A percentile compares a stretch with the other conserved stretches of the same genome.
These are phyloP conservation scores for Eudorina sp. DNA, from an alignment of 139 green algal species.

Conservation along the genomic window DNA sequence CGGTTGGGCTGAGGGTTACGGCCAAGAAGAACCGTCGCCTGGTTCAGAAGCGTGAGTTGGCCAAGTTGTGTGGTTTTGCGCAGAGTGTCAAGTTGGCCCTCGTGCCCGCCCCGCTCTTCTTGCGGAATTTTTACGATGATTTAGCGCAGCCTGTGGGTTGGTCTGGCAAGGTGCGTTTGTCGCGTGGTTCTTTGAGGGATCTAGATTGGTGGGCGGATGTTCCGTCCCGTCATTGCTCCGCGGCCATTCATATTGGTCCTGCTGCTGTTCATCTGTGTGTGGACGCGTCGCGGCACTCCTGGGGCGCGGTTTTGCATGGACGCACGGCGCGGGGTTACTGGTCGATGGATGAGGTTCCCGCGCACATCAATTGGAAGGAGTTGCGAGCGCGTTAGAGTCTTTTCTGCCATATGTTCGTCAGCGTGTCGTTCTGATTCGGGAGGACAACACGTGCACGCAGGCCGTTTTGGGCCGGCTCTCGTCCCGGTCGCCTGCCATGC, in stretches of 20 bases:
- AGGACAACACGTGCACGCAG: slow-evolving; percentile 19
- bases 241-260: no score
- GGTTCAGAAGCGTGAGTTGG: no score
- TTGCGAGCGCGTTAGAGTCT: background rate
- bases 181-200: background rate
- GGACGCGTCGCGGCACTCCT: background rate
- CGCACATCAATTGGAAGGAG: slow-evolving; percentile 28
- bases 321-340: background rate
- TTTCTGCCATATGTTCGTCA: background rate
- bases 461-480: background rate
- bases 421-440: background rate
- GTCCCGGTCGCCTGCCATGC: background rate
- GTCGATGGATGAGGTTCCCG: background rate
- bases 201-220: background rate
- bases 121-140: slow-evolving; percentile 16
- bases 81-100: no score
- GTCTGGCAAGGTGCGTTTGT: background rate
- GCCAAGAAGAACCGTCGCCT: slow-evolving; percentile 5
- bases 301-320: background rate
- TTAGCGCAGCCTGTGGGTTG: background rate
- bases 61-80: no score
- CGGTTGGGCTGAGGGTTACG: background rate
- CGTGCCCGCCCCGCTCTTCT: background rate
- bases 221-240: background rate
- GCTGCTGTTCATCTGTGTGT: background rate